Evolutionary conservation across 2,329 filamentous ascomycete species (phyloP), one percentile per base, ranked within the genome.

Genomic region (Pyricularia pennisetigena): DNA sequence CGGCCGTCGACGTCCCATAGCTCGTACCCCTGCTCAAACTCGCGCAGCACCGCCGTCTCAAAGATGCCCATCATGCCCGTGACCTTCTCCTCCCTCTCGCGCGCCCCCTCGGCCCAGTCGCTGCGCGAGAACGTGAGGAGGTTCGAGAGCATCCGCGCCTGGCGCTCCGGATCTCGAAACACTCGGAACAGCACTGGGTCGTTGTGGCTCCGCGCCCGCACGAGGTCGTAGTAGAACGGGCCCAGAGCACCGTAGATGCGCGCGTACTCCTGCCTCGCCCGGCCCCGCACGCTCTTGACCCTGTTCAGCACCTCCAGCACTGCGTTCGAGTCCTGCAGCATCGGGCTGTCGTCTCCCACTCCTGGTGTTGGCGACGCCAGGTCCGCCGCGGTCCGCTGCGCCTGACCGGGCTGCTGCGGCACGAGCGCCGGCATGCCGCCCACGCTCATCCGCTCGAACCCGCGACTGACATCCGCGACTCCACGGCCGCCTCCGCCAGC

Each of bases 11-110:
- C 88, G 76, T 99, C 94, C 80, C 90, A 91, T 62, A 88, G 89
- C 76, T 95, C 92, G 72, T 96, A 97, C 4, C 93, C 95, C 74
- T 95, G 91, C 78, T 96, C 91, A 72, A 99, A 99, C 76, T 99
- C 95, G 65, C 91, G 86, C 67, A 97, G 80, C 3, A 96, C 94
- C 3, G 94, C 93, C 68, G 90, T 93, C 79, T 98, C 94, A 74
- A 99, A 99, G 69, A 95, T 89, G 54, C 85, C 85, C 71, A 90
- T 86, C 85, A 96, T 93, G 28, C 84, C 85, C 54, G 86, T 82
- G 24, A 99, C 81, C 74, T 90, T 91, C 70, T 90, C 87, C 73
- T 91, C 86, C 62, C 94, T 83, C 72, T 87, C 83, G 65, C 81
- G 78, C 82, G 90, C 94, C 1, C 93, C 94, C 69, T 90, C 81